Base-by-base conservation (phyloP, 352 stramenopile genomes). In the Globisporangium nagaii region DNA sequence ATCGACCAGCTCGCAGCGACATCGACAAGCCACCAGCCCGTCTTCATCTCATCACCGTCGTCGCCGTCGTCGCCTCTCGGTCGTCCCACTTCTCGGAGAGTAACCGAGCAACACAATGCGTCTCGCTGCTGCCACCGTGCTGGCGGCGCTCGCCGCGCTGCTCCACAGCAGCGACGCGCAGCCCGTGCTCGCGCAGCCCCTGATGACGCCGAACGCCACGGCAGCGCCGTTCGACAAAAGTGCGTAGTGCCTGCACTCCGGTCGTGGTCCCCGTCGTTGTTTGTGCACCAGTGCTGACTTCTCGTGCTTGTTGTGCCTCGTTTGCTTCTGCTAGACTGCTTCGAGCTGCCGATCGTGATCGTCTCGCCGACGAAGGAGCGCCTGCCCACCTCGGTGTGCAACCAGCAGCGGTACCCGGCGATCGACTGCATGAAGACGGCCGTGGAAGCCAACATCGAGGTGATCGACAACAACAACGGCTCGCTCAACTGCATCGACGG, bases 361-460 rank as follows among this genome's bases (percentile, higher is more conserved):
- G 57, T 90, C 42, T 80, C 77, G 55, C 71, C 79, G 31, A 44
- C 75, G 45, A 65, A 70, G 58, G 62, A 60, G 47, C 69, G 63
- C 31, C 85, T 90, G 59, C 82, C 82, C n/a, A 71, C 81, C 30
- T 52, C 70, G 37, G 86, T 71, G 34, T 93, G 82, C 63, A 86
- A 88, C 62, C 78, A 87, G 45, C 59, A 79, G 27, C 77, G 75
- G 8, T 87, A 79, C 45, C 82, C 82, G 5, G 74, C 82, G 13
- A 56, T 74, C 31, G 68, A 88, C 58, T 93, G 82, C 43, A 66
- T 89, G 15, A 90, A 93, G 57, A 65, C 57, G 8, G 40, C 62
- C 1, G 74, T 90, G 12, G 32, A 66, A 4, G 76, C 73, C 12
- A 60, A 68, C 28, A 58, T 93, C 7, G 72, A 86, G 39, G 78